Conservation (phyloP, 192 early-diverging fungal genomes). For the Backusella parvicylindrica region DNA sequence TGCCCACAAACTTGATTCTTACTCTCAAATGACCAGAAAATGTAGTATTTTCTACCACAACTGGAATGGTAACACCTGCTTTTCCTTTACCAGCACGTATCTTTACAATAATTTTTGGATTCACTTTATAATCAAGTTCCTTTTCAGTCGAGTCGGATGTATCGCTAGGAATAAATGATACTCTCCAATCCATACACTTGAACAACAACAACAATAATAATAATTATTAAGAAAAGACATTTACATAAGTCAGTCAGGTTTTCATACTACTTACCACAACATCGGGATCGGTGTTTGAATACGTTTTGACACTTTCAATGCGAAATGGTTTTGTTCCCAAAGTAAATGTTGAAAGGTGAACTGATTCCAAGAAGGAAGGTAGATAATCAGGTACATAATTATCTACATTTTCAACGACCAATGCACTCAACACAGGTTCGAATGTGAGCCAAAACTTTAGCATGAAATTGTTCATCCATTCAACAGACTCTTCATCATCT, state of each 20-base stretch:
- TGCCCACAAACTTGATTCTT: constrained; percentile 65
- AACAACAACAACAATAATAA: not conserved
- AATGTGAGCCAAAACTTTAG: constrained; percentile 72
- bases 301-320: constrained; percentile 55
- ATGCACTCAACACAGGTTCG: constrained; percentile 68
- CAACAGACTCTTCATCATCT: constrained; percentile 57
- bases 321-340: constrained; percentile 62
- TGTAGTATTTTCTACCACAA: constrained; percentile 69
- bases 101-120: constrained; percentile 72
- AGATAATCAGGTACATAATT: constrained; percentile 53
- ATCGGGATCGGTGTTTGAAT: constrained; percentile 55
- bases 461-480: constrained; percentile 77
- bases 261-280: constrained; percentile 46
- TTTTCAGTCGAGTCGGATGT: constrained; percentile 47
- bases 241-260: not conserved
- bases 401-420: constrained; percentile 58
- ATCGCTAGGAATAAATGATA: constrained; percentile 71
- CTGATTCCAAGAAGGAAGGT: constrained; percentile 63
- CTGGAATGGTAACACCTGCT: constrained; percentile 69
- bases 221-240: not conserved
- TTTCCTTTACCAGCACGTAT: constrained; percentile 75
- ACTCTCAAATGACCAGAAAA: constrained; percentile 65
- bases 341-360: constrained; percentile 57
- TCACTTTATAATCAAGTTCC: constrained; percentile 49
- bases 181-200: constrained; percentile 71